These are phyloP conservation scores for Rhizophlyctis rosea DNA, from an alignment of 192 early-diverging fungal genomes.

Conservation along the genomic window DNA sequence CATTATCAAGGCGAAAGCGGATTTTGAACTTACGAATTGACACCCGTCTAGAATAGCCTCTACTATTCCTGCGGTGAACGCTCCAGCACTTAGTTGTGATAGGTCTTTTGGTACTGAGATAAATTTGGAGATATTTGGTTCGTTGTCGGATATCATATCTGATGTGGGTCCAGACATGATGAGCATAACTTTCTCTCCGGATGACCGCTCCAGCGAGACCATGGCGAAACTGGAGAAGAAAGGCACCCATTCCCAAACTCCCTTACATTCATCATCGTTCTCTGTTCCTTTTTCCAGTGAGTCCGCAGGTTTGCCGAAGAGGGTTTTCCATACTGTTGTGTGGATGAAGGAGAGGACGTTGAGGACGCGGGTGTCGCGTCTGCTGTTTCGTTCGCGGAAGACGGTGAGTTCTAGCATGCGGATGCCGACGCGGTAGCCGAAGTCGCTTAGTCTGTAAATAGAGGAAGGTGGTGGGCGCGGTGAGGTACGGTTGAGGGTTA, in stretches of 20 bases:
- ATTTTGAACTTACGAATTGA: slow-evolving; percentile 72
- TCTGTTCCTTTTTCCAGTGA: slow-evolving; percentile 95
- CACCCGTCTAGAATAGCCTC: slow-evolving; percentile 89
- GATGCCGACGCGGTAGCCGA: slow-evolving; percentile 92
- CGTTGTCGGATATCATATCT: slow-evolving; percentile 99
- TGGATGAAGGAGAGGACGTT: slow-evolving; percentile 91
- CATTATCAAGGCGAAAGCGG: not conserved
- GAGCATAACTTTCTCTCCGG: not conserved
- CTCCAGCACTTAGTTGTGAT: slow-evolving; percentile 86
- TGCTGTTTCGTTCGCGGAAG: slow-evolving; percentile 83
- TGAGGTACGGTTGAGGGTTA: not conserved
- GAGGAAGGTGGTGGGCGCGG: not conserved
- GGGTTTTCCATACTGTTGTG: slow-evolving; percentile 86
- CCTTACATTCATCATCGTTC: slow-evolving; percentile 92
- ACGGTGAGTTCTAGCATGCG: slow-evolving; percentile 84
- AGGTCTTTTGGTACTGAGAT: slow-evolving; percentile 94
- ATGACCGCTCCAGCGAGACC: too few relatives aligned
- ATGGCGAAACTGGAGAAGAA: not conserved
- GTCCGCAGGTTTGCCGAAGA: slow-evolving; percentile 97
- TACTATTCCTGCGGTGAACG: slow-evolving; percentile 94
- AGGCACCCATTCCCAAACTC: not conserved
- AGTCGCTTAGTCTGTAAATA: slow-evolving; percentile 70
- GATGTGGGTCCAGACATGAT: not conserved
- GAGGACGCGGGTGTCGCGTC: slow-evolving; percentile 86
- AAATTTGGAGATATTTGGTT: slow-evolving; percentile 83